Evolutionary conservation across 1,139 yeast species (phyloP), one percentile per base, ranked within the genome.

Genomic region (Geotrichum australiense): DNA sequence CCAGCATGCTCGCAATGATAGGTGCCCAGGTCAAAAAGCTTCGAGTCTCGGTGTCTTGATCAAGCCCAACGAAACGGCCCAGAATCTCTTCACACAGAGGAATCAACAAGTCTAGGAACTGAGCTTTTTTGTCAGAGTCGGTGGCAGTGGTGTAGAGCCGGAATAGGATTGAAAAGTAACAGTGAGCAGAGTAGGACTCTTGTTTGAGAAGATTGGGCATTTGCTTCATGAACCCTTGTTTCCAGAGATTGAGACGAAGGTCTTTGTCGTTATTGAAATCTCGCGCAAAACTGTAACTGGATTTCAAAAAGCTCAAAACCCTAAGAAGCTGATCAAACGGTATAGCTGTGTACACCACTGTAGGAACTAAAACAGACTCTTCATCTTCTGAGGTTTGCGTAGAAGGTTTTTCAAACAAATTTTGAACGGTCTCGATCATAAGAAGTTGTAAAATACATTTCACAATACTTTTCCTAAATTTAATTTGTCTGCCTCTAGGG

Each of bases 201-300:
- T 93, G 98, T 54, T 85, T 84, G 52, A 89, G 68, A 52, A 93
- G 68, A 56, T 91, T 93, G 19, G 99, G 98, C 48, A 89, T 71
- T 57, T 91, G 82, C 56, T 86, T 94, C 65, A 89, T 91, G 27
- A 87, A 80, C 2, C 96, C 96, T 6, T 93, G 86, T 56, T 87
- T 84, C 81, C 94, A 89, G 37, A 93, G 69, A 50, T 94, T 70
- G 18, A 84, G 82, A 51, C 99, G 71, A 51, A 91, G 69, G 44
- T 86, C 91, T 58, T 83, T 81, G 62, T 93, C 89, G 50, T 81
- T 91, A 61, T 93, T 93, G 68, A 93, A 93, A 46, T 72, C 76
- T 53, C 82, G 77, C 4, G 98, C 85, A 64, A 93, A 91, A 45
- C 72, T 68, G 64, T 85, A 89, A 47, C 96, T 83, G 39, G 68